Evolutionary conservation across 352 stramenopile species (phyloP), one percentile per base, ranked within the genome.

Genomic region (Phytopythium aichiense): DNA sequence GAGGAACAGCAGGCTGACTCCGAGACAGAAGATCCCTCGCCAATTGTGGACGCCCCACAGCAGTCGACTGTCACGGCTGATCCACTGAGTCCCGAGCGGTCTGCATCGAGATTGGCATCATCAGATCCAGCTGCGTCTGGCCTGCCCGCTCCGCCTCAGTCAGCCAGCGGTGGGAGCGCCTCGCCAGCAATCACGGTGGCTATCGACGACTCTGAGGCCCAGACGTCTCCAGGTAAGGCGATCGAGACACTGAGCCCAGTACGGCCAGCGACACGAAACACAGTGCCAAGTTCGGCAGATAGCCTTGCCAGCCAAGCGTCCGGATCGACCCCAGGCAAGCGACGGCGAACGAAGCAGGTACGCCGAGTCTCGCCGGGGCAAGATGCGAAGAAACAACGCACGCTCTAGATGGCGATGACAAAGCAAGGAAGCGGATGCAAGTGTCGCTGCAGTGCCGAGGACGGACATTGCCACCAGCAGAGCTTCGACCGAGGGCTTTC

Each of bases 301-400:
- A 9, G 43, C 22, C 43, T 3, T 0, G 43, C 43, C 1, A n/a
- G 46, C 11, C 46, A 52, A 33, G 9, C 46, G 23, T 11, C 46
- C 13, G 20, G 42, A 1, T 9, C 42, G 11, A 11, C 15, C 6
- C 42, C 42, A 6, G 12, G 22, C 23, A 52, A 52, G 23, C 46
- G 46, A 8, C 46, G 46, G 13, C 46, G 46, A 28, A 52, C 46
- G 46, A 52, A 52, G 46, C 46, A 52, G 13, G 23, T 52, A 22
- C 46, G 46, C 5, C 46, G 22, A 9, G 46, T n/a, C 22, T 13
- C 12, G 42, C 22, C 42, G 42, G 20, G 42, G 9, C 42, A 20
- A n/a, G 23, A 20, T 4, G 12, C 1, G 5, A 52, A 33, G 46
- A 52, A 33, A 9, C 46, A 3, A 33, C 23, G 46, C 23, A 33